phyloP scores from a whole-genome alignment of 2,329 filamentous ascomycete species.

The Graphilbum fragrans region DNA sequence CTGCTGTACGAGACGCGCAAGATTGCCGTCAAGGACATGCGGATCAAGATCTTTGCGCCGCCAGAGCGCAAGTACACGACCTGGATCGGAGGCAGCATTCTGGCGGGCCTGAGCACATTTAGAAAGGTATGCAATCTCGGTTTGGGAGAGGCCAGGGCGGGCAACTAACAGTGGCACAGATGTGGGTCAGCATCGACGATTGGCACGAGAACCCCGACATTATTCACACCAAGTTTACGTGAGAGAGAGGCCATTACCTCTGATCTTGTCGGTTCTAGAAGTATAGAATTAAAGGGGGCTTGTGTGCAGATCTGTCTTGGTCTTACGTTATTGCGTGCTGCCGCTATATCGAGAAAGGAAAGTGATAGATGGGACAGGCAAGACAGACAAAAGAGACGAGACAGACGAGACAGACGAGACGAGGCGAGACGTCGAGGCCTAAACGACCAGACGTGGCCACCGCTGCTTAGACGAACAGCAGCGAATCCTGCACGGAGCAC shows the following conservation, averaged over 20 bases:
- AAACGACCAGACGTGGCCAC: no score
- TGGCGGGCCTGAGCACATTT: constrained; percentile 94
- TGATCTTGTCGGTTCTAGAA: no score
- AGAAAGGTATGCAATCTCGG: constrained; percentile 59
- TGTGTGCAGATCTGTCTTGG: no score
- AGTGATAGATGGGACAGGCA: background rate
- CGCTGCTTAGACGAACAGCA: no score
- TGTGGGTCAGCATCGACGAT: constrained; percentile 99
- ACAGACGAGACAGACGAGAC: background rate
- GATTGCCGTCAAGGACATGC: constrained; percentile 95
- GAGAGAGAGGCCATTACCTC: constrained; percentile 11
- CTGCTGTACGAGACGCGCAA: constrained; percentile 84
- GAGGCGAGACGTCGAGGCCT: no score
- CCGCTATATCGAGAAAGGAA: no score
- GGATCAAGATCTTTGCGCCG: constrained; percentile 97
- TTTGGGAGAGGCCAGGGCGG: background rate
- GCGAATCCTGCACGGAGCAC: no score
- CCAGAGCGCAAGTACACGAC: constrained; percentile 97
- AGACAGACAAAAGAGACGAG: background rate
- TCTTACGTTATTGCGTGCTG: no score
- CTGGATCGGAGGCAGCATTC: constrained; percentile 96
- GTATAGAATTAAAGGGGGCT: no score
- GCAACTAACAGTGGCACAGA: constrained; percentile 45
- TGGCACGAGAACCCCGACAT: constrained; percentile 99
- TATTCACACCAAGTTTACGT: constrained; percentile 96